Conservation (phyloP, 2,329 filamentous ascomycete species). For the Nothomitra cinnamomea region DNA sequence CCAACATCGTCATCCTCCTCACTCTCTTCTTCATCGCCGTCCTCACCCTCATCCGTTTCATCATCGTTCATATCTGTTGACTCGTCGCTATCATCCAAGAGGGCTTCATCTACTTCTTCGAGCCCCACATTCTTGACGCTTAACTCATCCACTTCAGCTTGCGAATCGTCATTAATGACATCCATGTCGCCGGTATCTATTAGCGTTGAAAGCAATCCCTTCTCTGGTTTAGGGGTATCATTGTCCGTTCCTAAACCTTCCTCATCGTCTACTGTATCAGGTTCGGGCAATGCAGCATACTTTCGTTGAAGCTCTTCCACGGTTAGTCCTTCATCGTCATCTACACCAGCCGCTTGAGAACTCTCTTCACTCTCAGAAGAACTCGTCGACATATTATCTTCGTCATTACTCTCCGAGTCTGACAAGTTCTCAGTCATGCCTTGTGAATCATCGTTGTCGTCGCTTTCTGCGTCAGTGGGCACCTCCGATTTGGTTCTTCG, state of each 20-base stretch:
- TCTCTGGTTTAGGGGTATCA: constrained; percentile 6
- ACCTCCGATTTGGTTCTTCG: constrained; percentile 36
- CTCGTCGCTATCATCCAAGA: constrained; percentile 28
- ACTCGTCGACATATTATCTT: constrained; percentile 16
- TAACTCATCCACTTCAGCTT: constrained; percentile 1
- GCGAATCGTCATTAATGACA: constrained; percentile 3
- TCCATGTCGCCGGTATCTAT: constrained; percentile 1
- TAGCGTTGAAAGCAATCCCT: background rate
- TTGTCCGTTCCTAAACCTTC: background rate
- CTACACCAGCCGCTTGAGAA: constrained; percentile 20
- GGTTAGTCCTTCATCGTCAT: constrained; percentile 28
- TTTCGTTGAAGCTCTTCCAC: constrained; percentile 29
- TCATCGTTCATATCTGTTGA: constrained; percentile 28
- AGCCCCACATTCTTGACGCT: constrained; percentile 11
- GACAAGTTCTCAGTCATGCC: constrained; percentile 22
- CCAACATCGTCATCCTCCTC: constrained; percentile 29
- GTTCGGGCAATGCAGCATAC: constrained; percentile 25
- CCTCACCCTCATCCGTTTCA: constrained; percentile 10
- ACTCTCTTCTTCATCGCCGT: constrained; percentile 13
- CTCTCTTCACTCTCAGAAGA: constrained; percentile 22
- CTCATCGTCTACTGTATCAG: constrained; percentile 5
- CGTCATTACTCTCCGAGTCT: constrained; percentile 21
- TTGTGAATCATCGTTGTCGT: constrained; percentile 28
- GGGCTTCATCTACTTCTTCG: constrained; percentile 26
- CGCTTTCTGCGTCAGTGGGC: constrained; percentile 27